These are phyloP conservation scores for Osmozyma mogii DNA, from an alignment of 805 yeast species.

Conservation along the genomic window DNA sequence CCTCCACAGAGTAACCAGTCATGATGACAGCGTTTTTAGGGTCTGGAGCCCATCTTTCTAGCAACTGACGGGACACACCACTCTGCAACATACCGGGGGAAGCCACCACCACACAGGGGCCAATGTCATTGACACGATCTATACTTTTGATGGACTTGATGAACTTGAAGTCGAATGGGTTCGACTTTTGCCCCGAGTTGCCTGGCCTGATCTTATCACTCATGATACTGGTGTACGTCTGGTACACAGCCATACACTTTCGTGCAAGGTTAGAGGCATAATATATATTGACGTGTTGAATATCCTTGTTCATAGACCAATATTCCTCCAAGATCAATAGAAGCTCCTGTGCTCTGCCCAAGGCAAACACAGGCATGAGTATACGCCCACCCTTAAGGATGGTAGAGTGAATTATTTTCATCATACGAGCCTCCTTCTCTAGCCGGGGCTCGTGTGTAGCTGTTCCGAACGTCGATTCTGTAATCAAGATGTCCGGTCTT, in stretches of 20 bases:
- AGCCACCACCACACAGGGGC: constrained; percentile 94
- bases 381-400: constrained; percentile 85
- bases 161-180: constrained; percentile 86
- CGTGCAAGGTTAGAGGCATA: constrained; percentile 91
- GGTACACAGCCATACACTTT: constrained; percentile 96
- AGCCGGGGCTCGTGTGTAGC: constrained; percentile 90
- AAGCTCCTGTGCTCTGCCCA: constrained; percentile 95
- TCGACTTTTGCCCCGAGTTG: constrained; percentile 30
- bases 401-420: constrained; percentile 77
- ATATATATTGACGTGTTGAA: constrained; percentile 74
- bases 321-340: constrained; percentile 87
- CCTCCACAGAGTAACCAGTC: constrained; percentile 98
- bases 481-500: constrained; percentile 81
- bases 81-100: constrained; percentile 98
- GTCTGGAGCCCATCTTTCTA: constrained; percentile 98
- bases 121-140: constrained; percentile 84
- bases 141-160: constrained; percentile 72
- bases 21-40: constrained; percentile 78
- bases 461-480: constrained; percentile 96
- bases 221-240: constrained; percentile 96
- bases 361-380: constrained; percentile 87
- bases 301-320: constrained; percentile 79
- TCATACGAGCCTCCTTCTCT: constrained; percentile 76
- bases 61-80: constrained; percentile 84
- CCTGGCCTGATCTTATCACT: constrained; percentile 74